Base-by-base conservation (phyloP, 2,329 filamentous ascomycete species). In the Ophiostoma ips region DNA sequence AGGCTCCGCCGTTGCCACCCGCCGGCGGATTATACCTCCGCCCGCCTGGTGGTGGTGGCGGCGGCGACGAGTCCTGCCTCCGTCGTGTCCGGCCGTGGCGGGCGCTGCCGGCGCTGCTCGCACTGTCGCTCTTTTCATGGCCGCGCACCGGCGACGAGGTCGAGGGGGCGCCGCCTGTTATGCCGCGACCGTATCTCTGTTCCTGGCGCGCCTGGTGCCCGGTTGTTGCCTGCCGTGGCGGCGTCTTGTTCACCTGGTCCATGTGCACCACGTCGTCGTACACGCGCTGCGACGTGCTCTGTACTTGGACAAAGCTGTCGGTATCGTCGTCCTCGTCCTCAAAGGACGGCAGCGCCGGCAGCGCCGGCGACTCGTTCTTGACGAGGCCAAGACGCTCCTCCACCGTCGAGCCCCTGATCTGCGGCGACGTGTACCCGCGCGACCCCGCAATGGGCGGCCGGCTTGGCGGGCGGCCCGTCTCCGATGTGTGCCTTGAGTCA, bases 301-400 rank as follows among this genome's bases (percentile, higher is more conserved):
- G 38, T 15, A 8, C 5, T 3, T 43, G n/a, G 15, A 24, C 48
- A 3, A 28, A 30, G 5, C 28, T 35, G 11, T 53, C 55, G 52
- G 60, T 53, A 7, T 61, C 63, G 7, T 65, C 62, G 1, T 65
- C 62, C 2, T 63, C 58, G 35, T 63, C 62, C 34, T 64, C 62
- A 36, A 66, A 63, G 48, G 64, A 68, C 11, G 62, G 65, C 28
- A 67, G 56, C 13, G 58, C 54, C 9, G 67, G 63, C 56, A 61
- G 57, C 16, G 63, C 62, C 19, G 59, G 61, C 8, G 64, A 69
- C 60, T 87, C 83, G 24, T 84, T 83, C 57, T 83, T 83, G n/a
- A 94, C 87, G 5, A 95, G 74, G 0, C 87, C 88, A 7, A 90
- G 65, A 16, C 78, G 72, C 65, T 94, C 88, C 66, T 95, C 88